Conservation (phyloP, 2,329 filamentous ascomycete species). For the Tolypocladium ovalisporum region DNA sequence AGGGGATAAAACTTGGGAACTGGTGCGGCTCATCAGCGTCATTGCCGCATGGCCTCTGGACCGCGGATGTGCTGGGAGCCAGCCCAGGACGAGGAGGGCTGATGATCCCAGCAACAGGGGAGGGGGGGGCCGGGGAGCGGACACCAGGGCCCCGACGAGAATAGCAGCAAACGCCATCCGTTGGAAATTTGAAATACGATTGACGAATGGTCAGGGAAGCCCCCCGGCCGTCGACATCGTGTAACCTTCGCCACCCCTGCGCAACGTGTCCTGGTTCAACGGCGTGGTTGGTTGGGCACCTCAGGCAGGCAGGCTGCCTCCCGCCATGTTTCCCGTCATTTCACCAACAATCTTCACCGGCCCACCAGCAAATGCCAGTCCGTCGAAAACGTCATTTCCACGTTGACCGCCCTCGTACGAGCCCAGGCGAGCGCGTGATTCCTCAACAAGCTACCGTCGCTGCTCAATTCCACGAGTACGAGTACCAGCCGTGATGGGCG, state of each 20-base stretch:
- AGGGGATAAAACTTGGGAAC: background rate
- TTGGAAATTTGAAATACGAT: background rate
- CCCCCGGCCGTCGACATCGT: background rate
- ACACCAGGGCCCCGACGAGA: background rate
- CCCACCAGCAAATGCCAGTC: background rate
- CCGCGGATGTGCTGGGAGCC: background rate
- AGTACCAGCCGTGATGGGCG: background rate
- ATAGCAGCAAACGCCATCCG: background rate
- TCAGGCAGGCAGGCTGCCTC: background rate
- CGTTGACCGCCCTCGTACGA: background rate
- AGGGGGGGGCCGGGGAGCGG: background rate
- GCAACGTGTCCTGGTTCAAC: background rate
- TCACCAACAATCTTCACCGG: no score
- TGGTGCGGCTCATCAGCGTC: background rate
- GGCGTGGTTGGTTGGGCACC: background rate
- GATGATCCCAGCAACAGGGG: background rate
- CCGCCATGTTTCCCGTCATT: no score
- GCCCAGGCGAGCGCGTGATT: background rate
- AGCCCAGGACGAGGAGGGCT: background rate
- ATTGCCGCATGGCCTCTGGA: background rate
- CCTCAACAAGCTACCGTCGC: no score
- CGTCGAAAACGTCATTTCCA: background rate
- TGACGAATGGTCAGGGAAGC: background rate
- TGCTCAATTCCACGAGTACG: no score
- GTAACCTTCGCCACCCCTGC: background rate